Percentiles rank a stretch among this genome's conserved stretches.
phyloP scores from a whole-genome alignment of 176 grass and related monocot genomes.

The Avena sativa region DNA sequence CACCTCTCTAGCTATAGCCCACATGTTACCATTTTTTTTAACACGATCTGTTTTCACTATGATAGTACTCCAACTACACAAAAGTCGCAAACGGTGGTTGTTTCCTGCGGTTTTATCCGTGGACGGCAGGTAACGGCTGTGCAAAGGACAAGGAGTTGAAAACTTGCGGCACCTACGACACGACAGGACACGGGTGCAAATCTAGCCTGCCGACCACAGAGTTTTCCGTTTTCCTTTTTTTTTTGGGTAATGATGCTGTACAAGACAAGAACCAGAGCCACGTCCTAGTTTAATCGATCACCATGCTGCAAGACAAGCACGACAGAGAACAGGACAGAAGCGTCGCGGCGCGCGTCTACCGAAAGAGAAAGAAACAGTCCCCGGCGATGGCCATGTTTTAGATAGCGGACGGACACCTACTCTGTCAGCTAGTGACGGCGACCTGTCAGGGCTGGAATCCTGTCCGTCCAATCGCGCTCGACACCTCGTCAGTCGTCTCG shows the following conservation, averaged over 20 bases:
- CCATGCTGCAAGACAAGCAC: conserved; percentile 20
- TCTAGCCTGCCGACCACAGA: neutral
- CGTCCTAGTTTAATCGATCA: conserved; percentile 33
- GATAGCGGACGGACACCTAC: conserved; percentile 10
- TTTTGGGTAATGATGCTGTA: too few relatives aligned
- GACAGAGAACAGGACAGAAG: conserved; percentile 30
- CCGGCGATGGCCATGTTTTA: conserved; percentile 8
- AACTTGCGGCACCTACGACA: neutral
- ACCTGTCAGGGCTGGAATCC: neutral
- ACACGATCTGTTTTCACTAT: neutral
- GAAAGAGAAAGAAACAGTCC: conserved; percentile 25
- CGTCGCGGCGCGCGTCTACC: neutral
- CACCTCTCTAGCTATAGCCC: neutral
- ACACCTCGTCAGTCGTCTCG: neutral
- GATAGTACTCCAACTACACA: neutral
- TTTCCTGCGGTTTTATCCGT: neutral
- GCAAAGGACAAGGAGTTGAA: neutral
- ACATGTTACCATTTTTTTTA: neutral
- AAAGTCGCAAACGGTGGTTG: neutral
- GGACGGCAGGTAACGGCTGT: neutral
- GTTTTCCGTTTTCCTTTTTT: neutral
- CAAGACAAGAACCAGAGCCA: neutral
- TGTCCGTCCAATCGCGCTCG: neutral
- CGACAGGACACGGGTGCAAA: neutral
- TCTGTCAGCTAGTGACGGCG: conserved; percentile 1